Evolutionary conservation across 495 filamentous ascomycete species (phyloP), one percentile per base, ranked within the genome.

Genomic region (Aspergillus olivimuriae): DNA sequence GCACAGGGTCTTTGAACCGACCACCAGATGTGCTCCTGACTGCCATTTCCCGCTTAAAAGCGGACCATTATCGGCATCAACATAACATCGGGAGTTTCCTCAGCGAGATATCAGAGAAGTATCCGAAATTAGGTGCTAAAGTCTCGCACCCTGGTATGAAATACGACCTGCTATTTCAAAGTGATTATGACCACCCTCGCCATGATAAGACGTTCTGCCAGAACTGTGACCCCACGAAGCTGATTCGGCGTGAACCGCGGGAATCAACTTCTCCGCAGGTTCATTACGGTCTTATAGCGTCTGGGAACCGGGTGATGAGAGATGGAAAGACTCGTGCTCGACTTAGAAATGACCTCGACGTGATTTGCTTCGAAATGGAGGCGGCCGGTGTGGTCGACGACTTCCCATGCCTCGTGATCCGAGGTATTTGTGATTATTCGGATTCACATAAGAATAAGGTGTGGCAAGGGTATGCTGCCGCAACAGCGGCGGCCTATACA

Each of bases 1-100:
- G 24, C 12, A 47, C 44, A 28, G 34, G 44, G 20, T 41, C 35
- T 28, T 35, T 47, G n/a, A 47, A 47, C 19, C 44, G 34, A 18
- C 36, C 44, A 17, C 44, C 37, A 24, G 32, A 28, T 0, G 24
- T 48, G 4, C 24, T 48, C 8, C 46, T 38, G n/a, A 20, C 46
- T n/a, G 39, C 46, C 11, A 23, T 43, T 0, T 2, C 46, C 14
- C 39, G 46, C 10, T 16, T 48, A 8, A 19, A 37, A 16, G 32
- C 39, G 32, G 6, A 34, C 14, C 20, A 37, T 37, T n/a, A 37
- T n/a, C 11, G 12, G 34, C 4, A 37, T 10, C 19, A 21, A 3
- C 37, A 40, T 17, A 18, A 24, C 19, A 6, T 40, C 2, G 14
- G 26, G 22, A 21, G 26, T 12, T 24, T 3, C 37, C 11, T 40